Evolutionary conservation across 2,329 filamentous ascomycete species (phyloP), one percentile per base, ranked within the genome.

Genomic region (Aspergillus sp.): DNA sequence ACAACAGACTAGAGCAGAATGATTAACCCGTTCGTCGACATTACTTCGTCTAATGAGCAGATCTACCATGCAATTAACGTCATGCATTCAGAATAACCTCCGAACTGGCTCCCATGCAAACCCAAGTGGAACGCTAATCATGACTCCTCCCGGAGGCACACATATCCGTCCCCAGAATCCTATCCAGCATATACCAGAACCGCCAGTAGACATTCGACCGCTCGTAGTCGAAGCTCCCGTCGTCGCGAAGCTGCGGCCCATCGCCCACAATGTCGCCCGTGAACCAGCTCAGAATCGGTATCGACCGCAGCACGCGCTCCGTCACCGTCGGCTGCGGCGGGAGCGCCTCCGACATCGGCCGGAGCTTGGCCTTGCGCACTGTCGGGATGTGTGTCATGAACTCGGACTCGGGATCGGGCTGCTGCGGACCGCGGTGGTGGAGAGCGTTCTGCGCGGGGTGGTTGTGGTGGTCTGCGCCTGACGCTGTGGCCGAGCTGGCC

Each of bases 231-330:
- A 94, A 66, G 6, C 51, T 51, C 2, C 64, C 64, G 33, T 67
- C 63, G 26, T 67, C 64, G 17, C 55, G 54, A 13, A 67, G 42
- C 38, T 60, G 52, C 6, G 64, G 63, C 2, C 64, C 64, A 35
- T 66, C 63, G 6, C 63, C 64, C 12, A 67, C 64, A 24, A 67
- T 63, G 34, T 64, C 63, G 16, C 59, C 78, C 28, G 75, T 78
- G 51, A 86, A 80, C 76, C 80, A 86, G 46, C 72, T 74, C 39
- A 86, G 61, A 39, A 86, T 69, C 2, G 82, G 82, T 25, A 86
- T 74, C 33, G 71, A 73, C 43, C 72, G 71, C 34, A 82, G 59
- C 13, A 83, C 52, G 32, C 76, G 71, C 57, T 83, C 78, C 22
- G 71, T 63, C 34, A 75, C 68, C 2, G 78, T 79, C 30, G 75